Conservation (phyloP, 352 stramenopile species). For the Blastocystis sp. region DNA sequence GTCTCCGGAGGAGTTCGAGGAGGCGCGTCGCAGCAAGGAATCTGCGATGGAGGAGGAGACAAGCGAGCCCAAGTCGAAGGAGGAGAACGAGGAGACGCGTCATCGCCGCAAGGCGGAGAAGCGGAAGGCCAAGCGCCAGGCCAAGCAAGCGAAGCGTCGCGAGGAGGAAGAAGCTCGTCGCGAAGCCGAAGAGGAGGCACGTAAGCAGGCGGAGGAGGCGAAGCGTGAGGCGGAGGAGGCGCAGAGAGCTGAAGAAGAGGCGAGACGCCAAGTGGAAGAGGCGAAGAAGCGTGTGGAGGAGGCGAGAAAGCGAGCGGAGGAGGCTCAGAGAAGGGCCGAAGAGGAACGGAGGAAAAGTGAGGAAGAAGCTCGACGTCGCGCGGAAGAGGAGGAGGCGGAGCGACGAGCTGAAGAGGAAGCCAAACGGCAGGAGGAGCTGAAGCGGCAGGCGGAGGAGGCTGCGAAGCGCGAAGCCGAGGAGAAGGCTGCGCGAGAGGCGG, state of each 20-base stretch:
- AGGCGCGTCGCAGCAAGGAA: neutral
- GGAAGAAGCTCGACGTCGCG: neutral
- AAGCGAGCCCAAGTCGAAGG: neutral
- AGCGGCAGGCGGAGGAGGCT: neutral
- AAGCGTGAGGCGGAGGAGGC: neutral
- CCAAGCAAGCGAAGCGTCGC: neutral
- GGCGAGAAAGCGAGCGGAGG: neutral
- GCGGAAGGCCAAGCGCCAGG: neutral
- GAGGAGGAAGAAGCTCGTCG: neutral
- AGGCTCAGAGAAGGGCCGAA: neutral
- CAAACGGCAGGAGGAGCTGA: neutral
- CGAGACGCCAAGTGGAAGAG: neutral
- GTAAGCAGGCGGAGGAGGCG: neutral
- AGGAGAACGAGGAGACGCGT: neutral
- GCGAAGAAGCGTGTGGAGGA: neutral
- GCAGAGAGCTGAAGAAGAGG: neutral
- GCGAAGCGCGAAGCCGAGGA: neutral
- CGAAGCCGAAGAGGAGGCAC: neutral
- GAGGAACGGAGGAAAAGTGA: neutral
- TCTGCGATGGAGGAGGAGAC: too few relatives aligned
- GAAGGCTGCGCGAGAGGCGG: neutral
- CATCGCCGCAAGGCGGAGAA: neutral
- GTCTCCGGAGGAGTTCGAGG: slow-evolving; percentile 45
- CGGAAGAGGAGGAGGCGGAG: neutral
- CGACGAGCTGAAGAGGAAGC: neutral